A percentile compares a stretch with the other conserved stretches of the same genome.
Conservation (phyloP, 257 asterid genomes). For the Petrea volubilis region DNA sequence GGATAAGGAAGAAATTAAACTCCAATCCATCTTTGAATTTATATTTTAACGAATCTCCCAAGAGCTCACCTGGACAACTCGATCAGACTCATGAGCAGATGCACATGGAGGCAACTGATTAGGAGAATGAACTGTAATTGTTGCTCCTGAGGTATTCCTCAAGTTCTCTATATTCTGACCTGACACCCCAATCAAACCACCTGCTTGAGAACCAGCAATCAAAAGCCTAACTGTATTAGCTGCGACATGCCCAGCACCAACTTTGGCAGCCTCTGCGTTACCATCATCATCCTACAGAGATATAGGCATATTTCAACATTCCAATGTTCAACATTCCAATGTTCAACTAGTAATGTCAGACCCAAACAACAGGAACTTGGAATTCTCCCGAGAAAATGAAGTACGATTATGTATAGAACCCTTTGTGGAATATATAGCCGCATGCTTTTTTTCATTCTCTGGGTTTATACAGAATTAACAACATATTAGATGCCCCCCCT, state of each 20-base stretch:
- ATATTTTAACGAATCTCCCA: not conserved
- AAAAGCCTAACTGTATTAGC: conserved; percentile 86
- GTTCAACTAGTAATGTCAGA: conserved; percentile 11
- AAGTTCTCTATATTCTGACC: conserved; percentile 92
- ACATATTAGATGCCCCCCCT: not conserved
- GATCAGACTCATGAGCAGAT: conserved; percentile 90
- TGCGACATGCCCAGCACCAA: conserved; percentile 81
- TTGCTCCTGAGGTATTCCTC: conserved; percentile 84
- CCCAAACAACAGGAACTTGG: not conserved
- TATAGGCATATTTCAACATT: too few species aligned
- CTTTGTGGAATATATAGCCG: not conserved
- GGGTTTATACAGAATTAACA: not conserved
- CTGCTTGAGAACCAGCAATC: conserved; percentile 96
- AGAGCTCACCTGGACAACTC: conserved; percentile 83
- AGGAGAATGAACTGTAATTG: conserved; percentile 80
- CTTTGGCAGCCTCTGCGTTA: conserved; percentile 55
- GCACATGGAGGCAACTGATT: conserved; percentile 95
- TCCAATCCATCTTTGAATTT: not conserved
- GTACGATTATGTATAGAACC: not conserved
- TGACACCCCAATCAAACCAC: conserved; percentile 86
- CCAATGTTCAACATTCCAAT: not conserved
- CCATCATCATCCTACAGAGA: conserved; percentile 70
- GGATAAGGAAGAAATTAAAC: not conserved
- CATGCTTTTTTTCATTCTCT: not conserved
- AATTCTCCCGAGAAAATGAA: not conserved